These are phyloP conservation scores for Lepidopterella palustris DNA, from an alignment of 495 filamentous ascomycete species.

Conservation along the genomic window DNA sequence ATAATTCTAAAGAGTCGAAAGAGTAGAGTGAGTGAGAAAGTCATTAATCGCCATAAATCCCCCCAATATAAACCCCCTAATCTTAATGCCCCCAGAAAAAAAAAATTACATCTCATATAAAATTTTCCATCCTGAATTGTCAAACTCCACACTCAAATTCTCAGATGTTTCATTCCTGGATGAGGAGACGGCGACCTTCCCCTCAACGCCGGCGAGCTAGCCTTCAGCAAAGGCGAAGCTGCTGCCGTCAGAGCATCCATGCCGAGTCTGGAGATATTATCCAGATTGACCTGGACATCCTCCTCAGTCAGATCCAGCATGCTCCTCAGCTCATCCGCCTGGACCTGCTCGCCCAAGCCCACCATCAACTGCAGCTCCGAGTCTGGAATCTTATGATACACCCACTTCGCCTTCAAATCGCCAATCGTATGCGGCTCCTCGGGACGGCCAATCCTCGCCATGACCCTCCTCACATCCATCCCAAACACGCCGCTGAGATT, in stretches of 20 bases:
- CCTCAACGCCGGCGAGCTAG: slow-evolving; percentile 22
- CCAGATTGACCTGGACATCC: slow-evolving; percentile 19
- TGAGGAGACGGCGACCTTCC: slow-evolving; percentile 21
- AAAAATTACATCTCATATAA: too few species aligned
- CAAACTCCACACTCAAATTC: not conserved
- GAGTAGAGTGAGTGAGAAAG: too few species aligned
- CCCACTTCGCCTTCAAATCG: slow-evolving; percentile 17
- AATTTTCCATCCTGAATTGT: too few species aligned
- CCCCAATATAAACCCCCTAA: too few species aligned
- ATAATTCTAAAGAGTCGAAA: too few species aligned
- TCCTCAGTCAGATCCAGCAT: slow-evolving; percentile 27
- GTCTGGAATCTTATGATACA: slow-evolving; percentile 20
- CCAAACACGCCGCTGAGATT: slow-evolving; percentile 25
- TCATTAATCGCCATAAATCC: too few species aligned
- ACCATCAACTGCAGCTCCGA: slow-evolving; percentile 26
- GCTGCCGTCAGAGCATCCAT: slow-evolving; percentile 23
- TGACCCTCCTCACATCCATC: slow-evolving; percentile 22
- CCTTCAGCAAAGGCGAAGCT: slow-evolving; percentile 22
- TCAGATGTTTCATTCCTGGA: slow-evolving; percentile 11
- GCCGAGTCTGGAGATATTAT: slow-evolving; percentile 24
- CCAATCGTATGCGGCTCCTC: slow-evolving; percentile 18
- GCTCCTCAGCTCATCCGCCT: slow-evolving; percentile 25
- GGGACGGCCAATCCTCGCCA: slow-evolving; percentile 12
- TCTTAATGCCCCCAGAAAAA: too few species aligned
- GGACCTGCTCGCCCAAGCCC: slow-evolving; percentile 20